These are phyloP conservation scores for Rhodotorula babjevae DNA, from an alignment of 768 basidiomycete genomes.

Conservation along the genomic window DNA sequence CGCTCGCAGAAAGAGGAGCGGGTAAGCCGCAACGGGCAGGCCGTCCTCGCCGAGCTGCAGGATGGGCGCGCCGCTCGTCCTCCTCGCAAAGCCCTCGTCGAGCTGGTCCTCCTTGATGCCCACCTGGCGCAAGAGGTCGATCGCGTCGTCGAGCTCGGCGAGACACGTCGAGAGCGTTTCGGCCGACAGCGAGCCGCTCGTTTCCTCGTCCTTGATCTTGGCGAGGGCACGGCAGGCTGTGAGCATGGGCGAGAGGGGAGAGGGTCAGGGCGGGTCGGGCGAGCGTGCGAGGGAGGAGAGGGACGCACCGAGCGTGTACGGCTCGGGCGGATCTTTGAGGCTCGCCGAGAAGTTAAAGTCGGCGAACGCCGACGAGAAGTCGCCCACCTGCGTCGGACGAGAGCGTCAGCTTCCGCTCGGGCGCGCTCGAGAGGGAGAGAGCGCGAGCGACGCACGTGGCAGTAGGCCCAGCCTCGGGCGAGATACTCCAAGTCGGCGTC, in stretches of 20 bases:
- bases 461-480: constrained; percentile 28
- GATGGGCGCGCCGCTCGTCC: constrained; percentile 8
- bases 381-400: background rate
- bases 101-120: background rate
- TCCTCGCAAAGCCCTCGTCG: background rate
- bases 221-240: constrained; percentile 30
- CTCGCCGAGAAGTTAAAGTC: constrained; percentile 20
- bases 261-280: too few species aligned
- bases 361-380: constrained; percentile 16
- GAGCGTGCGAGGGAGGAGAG: background rate
- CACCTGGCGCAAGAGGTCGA: constrained; percentile 1
- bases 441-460: background rate
- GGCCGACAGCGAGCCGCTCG: background rate
- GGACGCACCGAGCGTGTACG: constrained; percentile 20
- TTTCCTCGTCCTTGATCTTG: constrained; percentile 19
- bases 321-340: constrained; percentile 19
- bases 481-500: constrained; percentile 34
- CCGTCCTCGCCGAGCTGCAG: constrained; percentile 2
- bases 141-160: constrained; percentile 11
- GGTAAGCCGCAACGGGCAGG: constrained; percentile 1
- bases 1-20: constrained; percentile 11
- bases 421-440: background rate
- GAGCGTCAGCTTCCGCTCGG: background rate
- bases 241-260: background rate
- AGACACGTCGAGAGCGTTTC: background rate